Base-by-base conservation (phyloP, 177 flowering plant species). In the Vitis hybrid region DNA sequence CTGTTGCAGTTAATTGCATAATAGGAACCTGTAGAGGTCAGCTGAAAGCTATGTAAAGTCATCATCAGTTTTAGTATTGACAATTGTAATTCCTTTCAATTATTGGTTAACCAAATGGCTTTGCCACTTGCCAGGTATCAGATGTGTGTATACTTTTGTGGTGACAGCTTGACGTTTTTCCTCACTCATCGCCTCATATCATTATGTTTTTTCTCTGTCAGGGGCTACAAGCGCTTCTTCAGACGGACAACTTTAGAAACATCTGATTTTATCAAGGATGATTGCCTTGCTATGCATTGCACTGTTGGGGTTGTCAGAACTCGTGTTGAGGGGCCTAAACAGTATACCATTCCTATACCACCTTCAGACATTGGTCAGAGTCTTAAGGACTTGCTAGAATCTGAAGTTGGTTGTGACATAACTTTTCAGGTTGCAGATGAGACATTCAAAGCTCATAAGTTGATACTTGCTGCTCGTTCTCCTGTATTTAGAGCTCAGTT, bases 181-280 rank as follows among this genome's bases (percentile, higher is more conserved):
- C 7, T 17, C 18, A 18, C 57, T 21, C 30, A n/a, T 23, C 17
- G 51, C 52, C 30, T 58, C 56, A 30, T 56, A 50, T 55, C 15
- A n/a, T 30, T 67, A 2, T 51, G 56, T 63, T 58, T 50, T 13
- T 26, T 62, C 39, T 60, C 11, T 78, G 76, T 14, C 81, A 91
- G 97, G 97, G 97, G 97, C 18, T 91, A 89, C 79, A 91, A 91
- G 77, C 91, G 97, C 7, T 91, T 89, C 70, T 87, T 80, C 74
- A 82, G 86, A 65, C 82, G 97, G 65, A 62, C 80, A 26, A 64
- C 69, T 74, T 75, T 91, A 65, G 96, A 91, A 76, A 66, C 84
- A 39, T 91, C 96, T 21, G 91, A 89, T 55, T 91, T 70, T 69
- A 70, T 91, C 49, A 89, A 84, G 83, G 90, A 89, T 75, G 96